Base-by-base conservation (phyloP, 2,329 filamentous ascomycete species). In the Neopestalotiopsis sp. region DNA sequence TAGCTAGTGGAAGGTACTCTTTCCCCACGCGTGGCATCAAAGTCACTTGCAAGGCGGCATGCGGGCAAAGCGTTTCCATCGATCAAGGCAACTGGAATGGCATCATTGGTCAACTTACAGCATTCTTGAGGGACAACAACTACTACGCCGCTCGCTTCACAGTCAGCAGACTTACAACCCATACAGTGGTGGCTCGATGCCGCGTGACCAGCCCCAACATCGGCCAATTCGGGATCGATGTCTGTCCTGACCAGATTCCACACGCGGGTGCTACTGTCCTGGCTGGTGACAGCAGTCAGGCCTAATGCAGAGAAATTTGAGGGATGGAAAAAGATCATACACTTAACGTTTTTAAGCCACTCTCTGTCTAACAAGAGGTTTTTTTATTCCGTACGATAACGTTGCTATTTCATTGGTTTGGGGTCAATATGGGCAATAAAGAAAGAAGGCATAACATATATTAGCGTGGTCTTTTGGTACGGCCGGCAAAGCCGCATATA, bases 1-100 rank as follows among this genome's bases (percentile, higher is more conserved):
- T 58, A 5, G 1, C 3, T 9, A 58, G 56, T 20, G 56, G 56
- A 9, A 58, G n/a, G n/a, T n/a, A n/a, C n/a, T n/a, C n/a, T 30
- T 58, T 58, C 56, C 56, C 56, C 56, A 58, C 56, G 56, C 56
- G 56, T 58, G 56, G 56, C 56, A 58, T 58, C 56, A 58, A 58
- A 58, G 56, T 58, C 4, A 58, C 56, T 9, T 58, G 56, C 20
- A 58, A 58, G 56, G 56, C 56, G 56, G 56, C 56, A 58, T 58
- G 56, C 9, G 56, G 56, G 9, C 56, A 58, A 30, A 58, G 56
- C 56, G 30, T 2, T 20, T 0, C 56, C 56, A 20, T 58, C 20
- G 56, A 30, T 58, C 20, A 30, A 58, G 56, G 17, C 3, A 58
- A 58, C 4, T 58, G 56, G 56, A 58, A 58, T 30, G 20, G 20